Conservation (phyloP, 2,329 filamentous ascomycete species). For the Saccharata proteae region DNA sequence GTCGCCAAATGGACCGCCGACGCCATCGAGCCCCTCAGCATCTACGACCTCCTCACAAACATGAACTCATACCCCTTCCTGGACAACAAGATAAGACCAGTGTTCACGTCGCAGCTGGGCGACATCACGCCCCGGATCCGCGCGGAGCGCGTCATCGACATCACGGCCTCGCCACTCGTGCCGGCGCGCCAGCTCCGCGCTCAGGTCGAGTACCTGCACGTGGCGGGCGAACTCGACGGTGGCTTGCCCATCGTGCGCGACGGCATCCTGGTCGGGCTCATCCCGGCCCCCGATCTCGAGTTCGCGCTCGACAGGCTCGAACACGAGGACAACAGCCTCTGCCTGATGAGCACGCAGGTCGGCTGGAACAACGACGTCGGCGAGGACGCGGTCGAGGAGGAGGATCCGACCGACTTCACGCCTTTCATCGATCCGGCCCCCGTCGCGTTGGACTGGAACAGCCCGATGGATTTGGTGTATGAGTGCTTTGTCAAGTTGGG, state of each 20-base stretch:
- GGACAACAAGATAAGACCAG: slow-evolving; percentile 87
- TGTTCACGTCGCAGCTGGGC: slow-evolving; percentile 77
- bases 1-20: slow-evolving; percentile 98
- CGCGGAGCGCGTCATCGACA: slow-evolving; percentile 73
- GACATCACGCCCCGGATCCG: slow-evolving; percentile 73
- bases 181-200: slow-evolving; percentile 61
- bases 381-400: slow-evolving; percentile 42
- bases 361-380: slow-evolving; percentile 24
- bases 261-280: slow-evolving; percentile 72
- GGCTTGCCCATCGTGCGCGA: slow-evolving; percentile 77
- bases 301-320: slow-evolving; percentile 77
- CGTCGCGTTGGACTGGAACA: slow-evolving; percentile 74
- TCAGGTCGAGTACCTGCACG: slow-evolving; percentile 72
- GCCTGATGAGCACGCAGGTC: slow-evolving; percentile 66
- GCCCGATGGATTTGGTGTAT: slow-evolving; percentile 88
- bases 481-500: slow-evolving; percentile 95
- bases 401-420: slow-evolving; percentile 73
- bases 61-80: slow-evolving; percentile 97
- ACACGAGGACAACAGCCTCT: slow-evolving; percentile 61
- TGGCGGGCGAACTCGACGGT: slow-evolving; percentile 80
- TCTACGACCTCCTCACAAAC: slow-evolving; percentile 89
- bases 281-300: slow-evolving; percentile 87
- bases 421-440: slow-evolving; percentile 86
- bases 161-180: slow-evolving; percentile 69
- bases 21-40: slow-evolving; percentile 84